Evolutionary conservation across 176 grass and related monocot genomes (phyloP), one percentile per base, ranked within the genome.

Genomic region (Oryza australiensis): DNA sequence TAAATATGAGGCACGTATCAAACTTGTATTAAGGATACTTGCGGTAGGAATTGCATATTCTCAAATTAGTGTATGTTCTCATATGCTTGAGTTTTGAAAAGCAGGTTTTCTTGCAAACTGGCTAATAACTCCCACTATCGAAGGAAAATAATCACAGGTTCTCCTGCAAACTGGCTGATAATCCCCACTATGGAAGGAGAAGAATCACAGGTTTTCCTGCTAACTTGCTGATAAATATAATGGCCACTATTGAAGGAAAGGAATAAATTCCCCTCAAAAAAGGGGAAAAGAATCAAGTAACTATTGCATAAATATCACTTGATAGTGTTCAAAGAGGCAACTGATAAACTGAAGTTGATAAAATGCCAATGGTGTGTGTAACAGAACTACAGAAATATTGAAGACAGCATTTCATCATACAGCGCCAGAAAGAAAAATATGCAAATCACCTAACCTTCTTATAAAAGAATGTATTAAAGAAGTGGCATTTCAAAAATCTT

Each of bases 401-500:
- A 48, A n/a, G 73, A 83, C 26, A 48, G 3, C 15, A 60, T n/a
- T 62, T 7, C 26, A 49, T 85, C 24, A 11, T 29, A 4, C 26
- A 74, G 7, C 46, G 53, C 51, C 23, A 22, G 37, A 48, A 87
- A 77, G 55, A 2, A 67, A 62, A 84, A 68, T 55, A 74, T 74
- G 62, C 10, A 42, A 26, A 78, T 82, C 3, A 84, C 14, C 38
- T 57, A 33, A 97, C 94, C 88, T 87, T 97, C 53, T 86, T 91
- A 59, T 87, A 97, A 64, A 97, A 97, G 76, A 97, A 97, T 73
- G 94, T 91, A 75, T 93, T 97, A 70, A 93, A 97, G 88, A 97
- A 97, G 76, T 97, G 94, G 40, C 94, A 97, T 86, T 82, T 97
- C 27, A 91, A 79, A 79, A 93, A 97, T 67, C 74, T 85, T 30